phyloP scores from a whole-genome alignment of 2,329 filamentous ascomycete genomes.

The Ascomycota sp. region DNA sequence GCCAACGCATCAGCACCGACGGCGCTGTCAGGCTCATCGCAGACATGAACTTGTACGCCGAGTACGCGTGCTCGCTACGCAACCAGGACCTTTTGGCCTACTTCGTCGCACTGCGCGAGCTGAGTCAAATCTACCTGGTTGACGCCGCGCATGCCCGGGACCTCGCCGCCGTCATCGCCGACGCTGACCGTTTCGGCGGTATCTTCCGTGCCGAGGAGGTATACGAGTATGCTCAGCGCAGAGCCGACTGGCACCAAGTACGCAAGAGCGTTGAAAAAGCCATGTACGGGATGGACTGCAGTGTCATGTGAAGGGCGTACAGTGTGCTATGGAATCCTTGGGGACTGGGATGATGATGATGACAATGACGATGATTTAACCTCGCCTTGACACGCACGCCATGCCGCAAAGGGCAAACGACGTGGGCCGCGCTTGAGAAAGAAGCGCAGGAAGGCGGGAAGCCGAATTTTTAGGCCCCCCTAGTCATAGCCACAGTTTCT shows the following conservation, averaged over 20 bases:
- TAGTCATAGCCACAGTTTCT: no score
- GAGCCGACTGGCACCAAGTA: constrained; percentile 90
- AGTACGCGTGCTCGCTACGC: constrained; percentile 60
- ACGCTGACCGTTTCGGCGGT: constrained; percentile 72
- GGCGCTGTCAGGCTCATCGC: constrained; percentile 86
- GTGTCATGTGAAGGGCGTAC: constrained; percentile 43
- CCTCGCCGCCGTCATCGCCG: constrained; percentile 85
- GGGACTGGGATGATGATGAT: no score
- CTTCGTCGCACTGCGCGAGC: constrained; percentile 76
- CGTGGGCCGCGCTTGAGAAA: no score
- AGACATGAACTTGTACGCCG: constrained; percentile 87
- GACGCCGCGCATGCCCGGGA: constrained; percentile 72
- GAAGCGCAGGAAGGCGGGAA: no score
- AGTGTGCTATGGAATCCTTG: no score
- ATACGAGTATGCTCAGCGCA: constrained; percentile 84
- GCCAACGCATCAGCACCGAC: constrained; percentile 75
- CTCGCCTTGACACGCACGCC: no score
- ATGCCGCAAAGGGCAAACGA: no score
- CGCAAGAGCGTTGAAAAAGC: constrained; percentile 77
- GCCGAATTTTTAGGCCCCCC: no score
- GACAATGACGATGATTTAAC: no score
- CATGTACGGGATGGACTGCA: constrained; percentile 90
- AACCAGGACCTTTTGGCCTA: constrained; percentile 76
- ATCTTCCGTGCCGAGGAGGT: constrained; percentile 93
- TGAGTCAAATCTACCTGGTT: constrained; percentile 90